Base-by-base conservation (phyloP, 2,329 filamentous ascomycete genomes). In the Cucurbitaria berberidis region DNA sequence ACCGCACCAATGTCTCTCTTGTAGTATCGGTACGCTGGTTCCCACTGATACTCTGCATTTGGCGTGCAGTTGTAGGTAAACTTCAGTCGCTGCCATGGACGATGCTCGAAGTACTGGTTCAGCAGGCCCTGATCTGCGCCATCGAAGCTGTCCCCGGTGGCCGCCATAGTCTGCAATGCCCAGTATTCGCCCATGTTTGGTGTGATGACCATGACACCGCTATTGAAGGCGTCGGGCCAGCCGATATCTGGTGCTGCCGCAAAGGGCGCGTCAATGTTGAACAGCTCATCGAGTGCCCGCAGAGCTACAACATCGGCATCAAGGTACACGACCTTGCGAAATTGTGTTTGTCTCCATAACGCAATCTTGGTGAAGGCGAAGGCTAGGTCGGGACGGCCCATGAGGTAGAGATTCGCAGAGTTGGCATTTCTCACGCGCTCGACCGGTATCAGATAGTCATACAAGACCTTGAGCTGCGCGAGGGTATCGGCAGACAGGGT, bases 11-110 rank as follows among this genome's bases (percentile, higher is more conserved):
- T 96, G 64, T 86, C 89, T 42, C 89, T 89, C 76, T 96, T 90
- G 75, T 96, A 96, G 80, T 98, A 91, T 61, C 87, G 86, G 77
- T 96, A 99, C 46, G 95, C 95, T 11, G 95, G 95, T 50, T 97
- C 83, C 77, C 98, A 99, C 78, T 99, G 95, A 78, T 99, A 99
- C 74, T 96, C 92, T 21, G 89, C 93, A 58, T 91, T 97, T 1
- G 95, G 95, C 0, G 95, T 99, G 75, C 95, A 95, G 74, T 99
- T 99, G 81, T 98, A 99, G 45, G 88, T 89, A 77, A 99, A 99
- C 77, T 90, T 93, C 69, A 99, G 77, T 62, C 93, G 87, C 76
- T 97, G 88, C 84, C 88, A 96, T 55, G 84, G 74, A 43, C 74
- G 85, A 72, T 88, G 81, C 77, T 89, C 84, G 78, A 95, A 99